These are phyloP conservation scores for Penicillium odoratum DNA, from an alignment of 495 filamentous ascomycete species.

Conservation along the genomic window DNA sequence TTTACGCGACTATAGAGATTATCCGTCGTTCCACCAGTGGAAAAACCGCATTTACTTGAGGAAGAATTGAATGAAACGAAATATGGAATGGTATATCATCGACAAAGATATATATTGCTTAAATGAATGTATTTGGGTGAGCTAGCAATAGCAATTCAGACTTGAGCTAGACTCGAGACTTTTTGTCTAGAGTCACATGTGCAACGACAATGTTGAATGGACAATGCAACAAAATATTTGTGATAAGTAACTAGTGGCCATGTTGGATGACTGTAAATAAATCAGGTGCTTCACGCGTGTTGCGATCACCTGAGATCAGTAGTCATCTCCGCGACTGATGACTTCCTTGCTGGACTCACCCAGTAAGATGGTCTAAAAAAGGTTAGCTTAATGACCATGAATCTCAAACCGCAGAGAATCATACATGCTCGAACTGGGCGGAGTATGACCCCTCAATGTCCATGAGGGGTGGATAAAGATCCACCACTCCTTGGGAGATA, in stretches of 20 bases:
- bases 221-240: background rate
- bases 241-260: background rate
- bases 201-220: background rate
- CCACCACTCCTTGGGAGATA: constrained; percentile 53
- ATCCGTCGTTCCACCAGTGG: background rate
- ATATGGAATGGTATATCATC: background rate
- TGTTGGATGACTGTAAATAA: constrained; percentile 1
- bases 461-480: constrained; percentile 52
- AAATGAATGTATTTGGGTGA: background rate
- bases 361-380: constrained; percentile 9
- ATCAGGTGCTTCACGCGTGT: background rate
- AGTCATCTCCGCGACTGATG: constrained; percentile 13
- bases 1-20: background rate
- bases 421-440: constrained; percentile 63
- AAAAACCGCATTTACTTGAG: background rate
- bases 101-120: background rate
- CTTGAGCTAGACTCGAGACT: background rate
- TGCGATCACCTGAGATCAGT: background rate
- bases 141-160: background rate
- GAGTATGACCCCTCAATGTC: constrained; percentile 58
- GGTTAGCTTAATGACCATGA: background rate
- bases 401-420: constrained; percentile 13
- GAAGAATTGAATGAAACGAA: background rate
- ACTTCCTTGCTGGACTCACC: constrained; percentile 8
- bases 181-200: background rate